Conservation (phyloP, 345 rosid genomes). For the Turnera subulata region DNA sequence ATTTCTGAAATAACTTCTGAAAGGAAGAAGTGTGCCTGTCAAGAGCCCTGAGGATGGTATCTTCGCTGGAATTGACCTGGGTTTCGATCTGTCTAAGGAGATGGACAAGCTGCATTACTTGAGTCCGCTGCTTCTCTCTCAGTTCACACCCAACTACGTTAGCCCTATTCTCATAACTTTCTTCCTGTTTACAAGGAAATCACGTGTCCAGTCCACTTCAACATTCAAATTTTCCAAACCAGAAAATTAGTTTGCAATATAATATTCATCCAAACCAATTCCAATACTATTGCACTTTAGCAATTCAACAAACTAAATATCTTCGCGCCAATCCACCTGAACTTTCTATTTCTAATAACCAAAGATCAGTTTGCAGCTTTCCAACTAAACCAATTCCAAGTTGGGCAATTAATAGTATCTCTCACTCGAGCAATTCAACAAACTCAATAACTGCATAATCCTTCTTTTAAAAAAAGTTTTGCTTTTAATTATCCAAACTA, state of each 20-base stretch:
- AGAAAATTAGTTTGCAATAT: no score
- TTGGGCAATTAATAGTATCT: no score
- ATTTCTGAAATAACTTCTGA: constrained; percentile 38
- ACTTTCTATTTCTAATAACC: no score
- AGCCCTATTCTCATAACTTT: constrained; percentile 33
- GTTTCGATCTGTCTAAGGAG: constrained; percentile 48
- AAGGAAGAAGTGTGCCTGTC: constrained; percentile 30
- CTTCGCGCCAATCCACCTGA: no score
- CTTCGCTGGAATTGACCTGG: constrained; percentile 38
- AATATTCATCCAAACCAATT: no score
- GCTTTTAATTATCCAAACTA: constrained; percentile 4
- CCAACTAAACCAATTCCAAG: no score
- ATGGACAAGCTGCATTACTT: constrained; percentile 40
- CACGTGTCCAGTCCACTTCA: neutral
- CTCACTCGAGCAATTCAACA: neutral
- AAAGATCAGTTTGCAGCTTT: no score
- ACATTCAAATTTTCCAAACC: no score
- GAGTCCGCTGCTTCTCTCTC: constrained; percentile 38
- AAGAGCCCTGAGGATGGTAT: constrained; percentile 35
- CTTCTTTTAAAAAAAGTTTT: no score
- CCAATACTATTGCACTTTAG: no score
- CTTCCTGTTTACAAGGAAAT: constrained; percentile 27
- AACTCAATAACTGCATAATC: neutral
- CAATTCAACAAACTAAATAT: neutral
- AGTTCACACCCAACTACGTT: constrained; percentile 38